phyloP scores from a whole-genome alignment of 2,329 filamentous ascomycete genomes.

The Leptodontidium sp. region DNA sequence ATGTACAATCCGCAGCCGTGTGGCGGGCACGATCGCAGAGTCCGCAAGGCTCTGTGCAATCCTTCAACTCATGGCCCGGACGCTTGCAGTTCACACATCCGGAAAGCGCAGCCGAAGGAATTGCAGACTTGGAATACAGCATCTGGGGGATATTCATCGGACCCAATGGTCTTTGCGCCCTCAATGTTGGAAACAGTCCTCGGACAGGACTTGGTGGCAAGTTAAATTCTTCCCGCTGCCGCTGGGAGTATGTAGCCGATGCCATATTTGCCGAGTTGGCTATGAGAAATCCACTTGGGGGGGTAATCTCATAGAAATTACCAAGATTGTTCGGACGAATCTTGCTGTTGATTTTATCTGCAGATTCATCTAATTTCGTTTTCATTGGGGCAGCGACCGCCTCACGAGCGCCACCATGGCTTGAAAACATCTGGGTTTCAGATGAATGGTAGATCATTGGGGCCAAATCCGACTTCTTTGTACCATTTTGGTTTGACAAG shows the following conservation, averaged over 20 bases:
- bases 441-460: background rate
- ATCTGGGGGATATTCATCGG: background rate
- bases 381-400: background rate
- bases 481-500: background rate
- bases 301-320: background rate
- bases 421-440: background rate
- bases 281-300: background rate
- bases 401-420: background rate
- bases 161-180: background rate
- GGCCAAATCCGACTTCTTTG: background rate
- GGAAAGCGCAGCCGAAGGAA: background rate
- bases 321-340: background rate
- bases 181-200: background rate
- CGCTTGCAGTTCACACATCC: background rate
- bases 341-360: background rate
- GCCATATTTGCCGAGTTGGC: background rate
- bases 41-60: background rate
- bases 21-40: slow-evolving; percentile 1
- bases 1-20: background rate
- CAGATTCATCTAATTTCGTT: too few relatives aligned
- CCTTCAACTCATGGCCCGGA: background rate
- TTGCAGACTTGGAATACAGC: background rate
- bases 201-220: background rate
- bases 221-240: background rate
- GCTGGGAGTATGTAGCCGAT: background rate